Conservation (phyloP, 345 rosid genomes). For the Hypericum perforatum region DNA sequence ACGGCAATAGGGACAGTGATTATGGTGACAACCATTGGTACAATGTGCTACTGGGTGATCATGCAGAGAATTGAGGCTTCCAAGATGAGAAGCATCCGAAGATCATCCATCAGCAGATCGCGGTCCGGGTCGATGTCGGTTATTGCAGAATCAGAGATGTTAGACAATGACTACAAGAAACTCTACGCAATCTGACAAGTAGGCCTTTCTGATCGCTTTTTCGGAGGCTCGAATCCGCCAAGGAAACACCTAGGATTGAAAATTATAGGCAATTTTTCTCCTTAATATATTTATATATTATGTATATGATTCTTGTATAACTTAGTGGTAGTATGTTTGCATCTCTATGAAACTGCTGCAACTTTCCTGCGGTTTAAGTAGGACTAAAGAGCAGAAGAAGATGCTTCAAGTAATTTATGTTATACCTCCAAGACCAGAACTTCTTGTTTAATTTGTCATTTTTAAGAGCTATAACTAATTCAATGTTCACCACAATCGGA, state of each 20-base stretch:
- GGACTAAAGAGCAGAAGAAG: too few species aligned
- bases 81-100: constrained; percentile 31
- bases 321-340: too few species aligned
- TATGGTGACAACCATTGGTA: constrained; percentile 73
- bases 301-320: too few species aligned
- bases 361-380: too few species aligned
- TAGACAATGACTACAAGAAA: constrained; percentile 45
- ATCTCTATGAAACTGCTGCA: too few species aligned
- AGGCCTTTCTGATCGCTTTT: not conserved
- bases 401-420: too few species aligned
- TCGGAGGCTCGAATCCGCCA: too few species aligned
- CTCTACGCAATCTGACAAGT: constrained; percentile 58
- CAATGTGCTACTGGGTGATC: constrained; percentile 88
- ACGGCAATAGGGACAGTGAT: constrained; percentile 60
- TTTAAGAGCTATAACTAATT: too few species aligned
- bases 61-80: constrained; percentile 49
- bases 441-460: too few species aligned
- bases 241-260: not conserved
- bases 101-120: constrained; percentile 37
- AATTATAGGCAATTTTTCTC: not conserved
- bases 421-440: too few species aligned
- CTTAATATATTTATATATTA: not conserved
- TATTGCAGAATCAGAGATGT: constrained; percentile 54
- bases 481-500: too few species aligned
- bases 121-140: constrained; percentile 42